Base-by-base conservation (phyloP, 352 stramenopile genomes). In the Phytophthora meadii region DNA sequence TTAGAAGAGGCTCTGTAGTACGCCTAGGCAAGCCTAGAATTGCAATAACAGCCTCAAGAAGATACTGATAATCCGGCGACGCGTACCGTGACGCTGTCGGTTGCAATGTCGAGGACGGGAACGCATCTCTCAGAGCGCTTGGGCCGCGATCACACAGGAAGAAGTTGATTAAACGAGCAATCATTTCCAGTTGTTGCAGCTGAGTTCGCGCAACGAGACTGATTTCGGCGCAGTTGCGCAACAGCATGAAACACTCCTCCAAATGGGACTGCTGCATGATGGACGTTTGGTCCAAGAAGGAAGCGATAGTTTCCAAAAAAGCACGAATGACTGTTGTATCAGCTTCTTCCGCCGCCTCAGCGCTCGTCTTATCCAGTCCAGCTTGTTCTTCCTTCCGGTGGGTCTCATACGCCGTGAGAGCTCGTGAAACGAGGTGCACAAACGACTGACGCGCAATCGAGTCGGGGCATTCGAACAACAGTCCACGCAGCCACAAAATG, bases 401-500 rank as follows among this genome's bases (percentile, higher is more conserved):
- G 3, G 53, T 48, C 40, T 93, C 82, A 44, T 89, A 94, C 8
- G 82, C 78, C 0, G 80, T 86, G 11, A 96, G 63, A 24, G 86
- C 88, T 27, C 86, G 79, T 4, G 83, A 89, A 28, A 93, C 81
- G 10, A 96, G 58, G 42, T 95, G 84, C 24, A 92, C 87, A 75
- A 96, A 95, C 9, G 87, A 94, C 62, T 95, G 89, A 4, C 89
- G 85, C 15, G 89, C 86, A 42, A 93, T 93, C 17, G 85, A 88
- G 57, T 96, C 89, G 0, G 89, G 87, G 11, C 86, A 95, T 50
- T 96, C 89, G 45, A 94, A 95, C 3, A 96, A 55, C 37, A 95
- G 77, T 17, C 74, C 70, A 42, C 81, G 79, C 14, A 93, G 65
- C 82, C 85, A 94, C 30, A 76, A 19, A 19, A 77, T 58, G 10